Conservation (phyloP, 163 green algal genomes). For the Chloromonas sp. region DNA sequence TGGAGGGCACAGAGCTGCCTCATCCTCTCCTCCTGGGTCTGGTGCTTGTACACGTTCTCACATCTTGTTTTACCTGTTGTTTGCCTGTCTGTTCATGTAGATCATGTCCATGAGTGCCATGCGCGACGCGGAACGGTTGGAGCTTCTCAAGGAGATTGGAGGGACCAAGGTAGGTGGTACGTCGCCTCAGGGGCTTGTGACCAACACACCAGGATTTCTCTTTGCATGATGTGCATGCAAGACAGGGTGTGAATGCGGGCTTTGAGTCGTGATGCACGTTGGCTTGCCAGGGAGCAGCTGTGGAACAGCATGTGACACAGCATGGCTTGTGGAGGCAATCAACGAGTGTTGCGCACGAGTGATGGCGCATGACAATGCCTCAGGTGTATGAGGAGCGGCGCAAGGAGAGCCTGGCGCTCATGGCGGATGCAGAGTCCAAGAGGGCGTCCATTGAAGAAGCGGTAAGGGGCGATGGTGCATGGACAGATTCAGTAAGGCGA, state of each 20-base stretch:
- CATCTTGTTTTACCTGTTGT: too few relatives aligned
- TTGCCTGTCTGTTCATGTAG: constrained; percentile 28
- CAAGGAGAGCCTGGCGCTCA: constrained; percentile 75
- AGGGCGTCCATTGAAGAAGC: constrained; percentile 42
- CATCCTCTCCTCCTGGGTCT: too few relatives aligned
- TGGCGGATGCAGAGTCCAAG: constrained; percentile 78
- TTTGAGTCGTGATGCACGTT: neutral
- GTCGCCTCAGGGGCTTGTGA: neutral
- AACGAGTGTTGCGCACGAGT: too few relatives aligned
- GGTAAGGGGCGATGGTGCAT: constrained; percentile 11
- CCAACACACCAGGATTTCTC: too few relatives aligned
- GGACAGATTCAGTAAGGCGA: neutral
- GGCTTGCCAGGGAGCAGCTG: neutral
- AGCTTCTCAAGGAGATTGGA: constrained; percentile 97
- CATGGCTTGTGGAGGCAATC: too few relatives aligned
- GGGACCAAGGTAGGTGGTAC: constrained; percentile 74
- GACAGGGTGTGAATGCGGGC: too few relatives aligned
- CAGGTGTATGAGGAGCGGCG: constrained; percentile 84
- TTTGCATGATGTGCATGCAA: too few relatives aligned
- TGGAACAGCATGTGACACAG: too few relatives aligned
- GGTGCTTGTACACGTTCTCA: too few relatives aligned
- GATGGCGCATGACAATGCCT: neutral
- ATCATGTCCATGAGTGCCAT: constrained; percentile 79
- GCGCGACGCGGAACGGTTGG: constrained; percentile 83
- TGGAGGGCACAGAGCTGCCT: too few relatives aligned